phyloP scores from a whole-genome alignment of 139 green algal species.

The Chlorella sorokiniana region DNA sequence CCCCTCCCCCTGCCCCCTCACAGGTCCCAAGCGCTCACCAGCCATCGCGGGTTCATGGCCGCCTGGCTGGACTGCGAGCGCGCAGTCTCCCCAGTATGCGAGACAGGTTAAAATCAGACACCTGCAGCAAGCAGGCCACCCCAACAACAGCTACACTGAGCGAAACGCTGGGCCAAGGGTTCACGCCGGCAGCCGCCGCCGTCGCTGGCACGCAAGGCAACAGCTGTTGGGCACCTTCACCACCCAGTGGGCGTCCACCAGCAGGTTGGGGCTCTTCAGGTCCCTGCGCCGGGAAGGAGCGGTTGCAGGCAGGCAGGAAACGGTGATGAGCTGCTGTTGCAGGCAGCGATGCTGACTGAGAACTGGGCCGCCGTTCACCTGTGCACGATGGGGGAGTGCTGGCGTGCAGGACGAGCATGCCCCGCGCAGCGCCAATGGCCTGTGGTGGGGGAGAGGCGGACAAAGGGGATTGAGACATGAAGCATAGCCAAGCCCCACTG shows the following conservation, averaged over 20 bases:
- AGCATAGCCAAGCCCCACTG: background rate
- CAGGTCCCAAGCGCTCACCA: background rate
- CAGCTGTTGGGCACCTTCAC: background rate
- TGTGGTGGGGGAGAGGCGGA: background rate
- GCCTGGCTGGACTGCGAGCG: background rate
- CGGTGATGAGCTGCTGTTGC: no score
- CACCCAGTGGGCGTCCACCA: background rate
- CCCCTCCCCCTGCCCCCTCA: no score
- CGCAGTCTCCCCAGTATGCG: background rate
- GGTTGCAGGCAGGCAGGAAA: no score
- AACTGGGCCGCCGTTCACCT: background rate
- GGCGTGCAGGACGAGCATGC: background rate
- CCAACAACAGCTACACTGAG: no score
- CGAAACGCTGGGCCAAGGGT: no score
- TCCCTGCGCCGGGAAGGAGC: background rate
- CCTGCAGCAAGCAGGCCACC: no score
- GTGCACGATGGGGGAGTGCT: background rate
- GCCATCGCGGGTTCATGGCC: background rate
- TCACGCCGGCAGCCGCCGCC: no score
- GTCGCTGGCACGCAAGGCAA: no score
- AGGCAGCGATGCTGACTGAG: no score
- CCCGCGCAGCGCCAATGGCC: background rate
- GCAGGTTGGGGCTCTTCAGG: background rate
- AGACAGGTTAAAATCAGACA: background rate
- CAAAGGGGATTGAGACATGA: background rate